These are phyloP conservation scores for Magnaporthiopsis poae DNA, from an alignment of 2,329 filamentous ascomycete genomes.

Conservation along the genomic window DNA sequence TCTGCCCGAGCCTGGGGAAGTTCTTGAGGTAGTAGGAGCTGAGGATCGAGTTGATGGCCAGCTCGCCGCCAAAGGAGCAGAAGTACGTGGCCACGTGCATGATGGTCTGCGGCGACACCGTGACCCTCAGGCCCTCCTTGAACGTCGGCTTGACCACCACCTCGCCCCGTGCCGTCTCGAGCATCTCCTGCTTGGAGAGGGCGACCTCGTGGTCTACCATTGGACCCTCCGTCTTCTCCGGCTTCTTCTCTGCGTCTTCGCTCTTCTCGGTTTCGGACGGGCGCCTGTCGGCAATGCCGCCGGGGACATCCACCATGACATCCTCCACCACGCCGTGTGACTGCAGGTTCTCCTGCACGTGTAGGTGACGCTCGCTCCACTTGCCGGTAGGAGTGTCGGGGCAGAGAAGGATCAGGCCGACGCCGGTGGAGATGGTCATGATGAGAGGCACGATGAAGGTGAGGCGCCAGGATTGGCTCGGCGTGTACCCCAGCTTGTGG, in stretches of 20 bases:
- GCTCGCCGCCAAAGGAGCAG: conserved; percentile 54
- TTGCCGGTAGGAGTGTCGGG: conserved; percentile 74
- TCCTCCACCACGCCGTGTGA: conserved; percentile 28
- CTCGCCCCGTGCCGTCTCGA: conserved; percentile 45
- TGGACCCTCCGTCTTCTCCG: conserved; percentile 21
- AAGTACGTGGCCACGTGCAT: conserved; percentile 49
- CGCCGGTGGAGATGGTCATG: conserved; percentile 55
- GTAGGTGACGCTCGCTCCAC: conserved; percentile 63
- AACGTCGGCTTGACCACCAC: conserved; percentile 46
- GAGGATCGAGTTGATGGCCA: conserved; percentile 52
- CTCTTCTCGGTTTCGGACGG: conserved; percentile 29
- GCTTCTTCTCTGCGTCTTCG: conserved; percentile 23
- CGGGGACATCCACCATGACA: conserved; percentile 41
- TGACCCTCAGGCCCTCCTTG: conserved; percentile 33
- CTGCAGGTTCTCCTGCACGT: conserved; percentile 42
- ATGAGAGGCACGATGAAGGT: conserved; percentile 77
- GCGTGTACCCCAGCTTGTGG: conserved; percentile 43
- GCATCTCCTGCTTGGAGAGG: conserved; percentile 39
- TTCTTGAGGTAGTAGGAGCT: conserved; percentile 50
- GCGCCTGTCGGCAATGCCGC: conserved; percentile 34
- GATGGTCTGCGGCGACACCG: conserved; percentile 44
- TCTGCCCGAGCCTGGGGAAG: conserved; percentile 48
- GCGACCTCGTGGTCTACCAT: conserved; percentile 34
- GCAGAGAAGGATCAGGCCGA: conserved; percentile 63
- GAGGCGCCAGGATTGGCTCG: conserved; percentile 70